Percentiles rank a stretch among this genome's conserved stretches.
These are phyloP conservation scores for Cladosporium sp. DNA, from an alignment of 2,329 filamentous ascomycete species.

Conservation along the genomic window DNA sequence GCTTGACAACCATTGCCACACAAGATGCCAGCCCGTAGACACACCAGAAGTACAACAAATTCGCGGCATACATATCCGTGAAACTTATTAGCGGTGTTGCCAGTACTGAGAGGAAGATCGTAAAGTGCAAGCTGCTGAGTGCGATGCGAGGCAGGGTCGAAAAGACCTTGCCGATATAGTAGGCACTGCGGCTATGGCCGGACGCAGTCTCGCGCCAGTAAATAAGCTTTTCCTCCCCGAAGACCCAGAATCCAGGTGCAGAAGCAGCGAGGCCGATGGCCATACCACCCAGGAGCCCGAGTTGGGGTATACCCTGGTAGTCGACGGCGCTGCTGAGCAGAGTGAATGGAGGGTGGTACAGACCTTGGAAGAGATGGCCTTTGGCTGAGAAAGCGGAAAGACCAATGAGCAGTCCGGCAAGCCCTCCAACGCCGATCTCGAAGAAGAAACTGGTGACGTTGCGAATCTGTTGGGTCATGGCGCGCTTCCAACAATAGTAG, in stretches of 20 bases:
- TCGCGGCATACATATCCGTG: constrained; percentile 46
- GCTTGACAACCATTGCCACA: constrained; percentile 51
- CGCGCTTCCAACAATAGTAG: constrained; percentile 50
- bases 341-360: constrained; percentile 49
- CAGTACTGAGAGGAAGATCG: constrained; percentile 48
- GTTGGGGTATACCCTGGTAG: constrained; percentile 48
- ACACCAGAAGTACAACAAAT: constrained; percentile 55
- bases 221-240: constrained; percentile 54
- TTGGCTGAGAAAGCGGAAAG: constrained; percentile 48
- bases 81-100: constrained; percentile 50
- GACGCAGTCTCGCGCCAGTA: constrained; percentile 54
- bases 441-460: constrained; percentile 49
- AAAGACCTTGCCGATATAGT: constrained; percentile 54
- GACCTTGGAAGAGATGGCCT: constrained; percentile 52
- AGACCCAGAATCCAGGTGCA: constrained; percentile 54
- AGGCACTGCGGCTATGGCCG: constrained; percentile 53
- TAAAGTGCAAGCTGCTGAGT: constrained; percentile 53
- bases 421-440: constrained; percentile 50
- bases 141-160: constrained; percentile 50
- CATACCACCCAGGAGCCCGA: constrained; percentile 51
- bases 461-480: constrained; percentile 56
- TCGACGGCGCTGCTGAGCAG: constrained; percentile 51
- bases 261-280: constrained; percentile 54
- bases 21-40: constrained; percentile 54
- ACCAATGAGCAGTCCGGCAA: constrained; percentile 54